phyloP scores from a whole-genome alignment of 192 early-diverging fungal species.

The Chytriomyces sp. region DNA sequence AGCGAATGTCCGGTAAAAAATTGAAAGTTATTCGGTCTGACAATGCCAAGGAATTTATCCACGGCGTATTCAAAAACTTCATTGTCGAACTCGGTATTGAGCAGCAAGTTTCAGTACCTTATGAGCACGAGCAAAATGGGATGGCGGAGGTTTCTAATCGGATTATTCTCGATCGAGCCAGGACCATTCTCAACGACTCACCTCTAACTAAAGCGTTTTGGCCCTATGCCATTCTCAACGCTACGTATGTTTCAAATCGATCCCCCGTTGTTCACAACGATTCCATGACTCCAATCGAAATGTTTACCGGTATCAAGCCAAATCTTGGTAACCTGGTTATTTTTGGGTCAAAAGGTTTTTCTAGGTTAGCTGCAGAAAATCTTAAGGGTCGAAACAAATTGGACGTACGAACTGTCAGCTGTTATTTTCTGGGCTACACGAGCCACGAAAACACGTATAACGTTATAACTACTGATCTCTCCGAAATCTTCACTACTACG shows the following conservation, averaged over 20 bases:
- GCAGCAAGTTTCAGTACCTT: not conserved
- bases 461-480: no score
- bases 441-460: not conserved
- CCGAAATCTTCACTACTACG: no score
- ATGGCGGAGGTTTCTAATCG: not conserved
- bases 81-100: not conserved
- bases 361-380: not conserved
- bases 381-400: not conserved
- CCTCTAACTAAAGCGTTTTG: not conserved
- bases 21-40: not conserved
- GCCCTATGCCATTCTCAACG: not conserved
- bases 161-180: not conserved
- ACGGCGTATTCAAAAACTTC: not conserved
- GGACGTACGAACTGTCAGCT: not conserved
- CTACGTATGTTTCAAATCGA: not conserved
- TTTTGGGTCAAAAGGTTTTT: slow-evolving; percentile 2
- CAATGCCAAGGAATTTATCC: not conserved
- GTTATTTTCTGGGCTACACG: not conserved
- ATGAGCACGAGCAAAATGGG: not conserved
- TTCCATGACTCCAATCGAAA: not conserved
- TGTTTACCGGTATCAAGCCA: not conserved
- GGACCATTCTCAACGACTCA: not conserved
- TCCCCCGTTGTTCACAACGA: not conserved
- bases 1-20: not conserved
- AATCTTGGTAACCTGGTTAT: slow-evolving; percentile 3